These are phyloP conservation scores for Rutstroemia sydowiana DNA, from an alignment of 2,329 filamentous ascomycete species.

Conservation along the genomic window DNA sequence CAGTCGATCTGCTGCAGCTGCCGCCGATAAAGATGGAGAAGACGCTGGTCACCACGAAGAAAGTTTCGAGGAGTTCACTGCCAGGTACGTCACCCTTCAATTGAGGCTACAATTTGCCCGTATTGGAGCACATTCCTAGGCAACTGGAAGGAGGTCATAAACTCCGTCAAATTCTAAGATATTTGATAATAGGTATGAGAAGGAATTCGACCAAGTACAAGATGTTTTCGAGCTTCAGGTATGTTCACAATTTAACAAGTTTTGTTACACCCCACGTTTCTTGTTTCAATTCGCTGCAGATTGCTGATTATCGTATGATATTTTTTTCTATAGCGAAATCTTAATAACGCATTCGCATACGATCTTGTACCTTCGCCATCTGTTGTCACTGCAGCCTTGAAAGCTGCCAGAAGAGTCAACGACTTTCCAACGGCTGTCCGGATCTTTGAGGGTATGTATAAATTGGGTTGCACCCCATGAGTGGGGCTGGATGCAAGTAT, in stretches of 20 bases:
- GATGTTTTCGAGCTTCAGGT: slow-evolving; percentile 99
- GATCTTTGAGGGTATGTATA: slow-evolving; percentile 84
- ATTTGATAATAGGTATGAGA: slow-evolving; percentile 72
- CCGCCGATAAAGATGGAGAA: slow-evolving; percentile 44
- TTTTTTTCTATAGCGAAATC: slow-evolving; percentile 59
- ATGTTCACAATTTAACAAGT: slow-evolving; percentile 31
- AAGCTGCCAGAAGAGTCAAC: slow-evolving; percentile 91
- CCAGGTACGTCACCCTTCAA: slow-evolving; percentile 58
- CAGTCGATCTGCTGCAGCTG: slow-evolving; percentile 34
- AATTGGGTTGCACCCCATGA: slow-evolving; percentile 9
- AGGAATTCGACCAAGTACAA: slow-evolving; percentile 95
- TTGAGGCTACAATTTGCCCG: slow-evolving; percentile 14
- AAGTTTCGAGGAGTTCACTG: slow-evolving; percentile 97
- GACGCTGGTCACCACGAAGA: slow-evolving; percentile 70
- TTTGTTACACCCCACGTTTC: background rate
- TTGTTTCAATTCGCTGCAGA: slow-evolving; percentile 10
- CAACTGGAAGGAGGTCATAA: slow-evolving; percentile 14
- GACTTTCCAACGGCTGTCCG: slow-evolving; percentile 97
- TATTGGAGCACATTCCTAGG: slow-evolving; percentile 20
- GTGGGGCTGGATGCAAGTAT: slow-evolving; percentile 81
- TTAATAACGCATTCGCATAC: slow-evolving; percentile 99
- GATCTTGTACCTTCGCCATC: slow-evolving; percentile 94
- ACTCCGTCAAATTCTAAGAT: slow-evolving; percentile 35
- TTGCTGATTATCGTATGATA: slow-evolving; percentile 24
- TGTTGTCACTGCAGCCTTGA: slow-evolving; percentile 85